A percentile compares a stretch with the other conserved stretches of the same genome.
These are phyloP conservation scores for Irpex sp. DNA, from an alignment of 1,284 basidiomycete genomes.

Conservation along the genomic window DNA sequence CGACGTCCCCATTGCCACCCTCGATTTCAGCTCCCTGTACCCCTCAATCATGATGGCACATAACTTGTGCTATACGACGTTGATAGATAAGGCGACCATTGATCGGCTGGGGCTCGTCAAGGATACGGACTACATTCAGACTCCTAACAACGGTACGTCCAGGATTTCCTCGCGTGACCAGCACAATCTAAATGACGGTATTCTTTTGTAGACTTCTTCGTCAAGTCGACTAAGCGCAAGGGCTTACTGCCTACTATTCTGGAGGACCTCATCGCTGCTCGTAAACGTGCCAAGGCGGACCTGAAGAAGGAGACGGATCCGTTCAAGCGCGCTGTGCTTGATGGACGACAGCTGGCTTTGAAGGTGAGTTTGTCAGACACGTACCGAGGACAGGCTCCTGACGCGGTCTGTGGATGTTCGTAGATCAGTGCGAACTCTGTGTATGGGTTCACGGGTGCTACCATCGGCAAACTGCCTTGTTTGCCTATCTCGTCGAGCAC, in stretches of 20 bases:
- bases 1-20: constrained; percentile 90
- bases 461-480: constrained; percentile 92
- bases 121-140: constrained; percentile 86
- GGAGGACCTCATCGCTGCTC: constrained; percentile 87
- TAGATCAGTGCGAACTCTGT: constrained; percentile 97
- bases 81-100: constrained; percentile 76
- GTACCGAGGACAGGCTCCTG: neutral
- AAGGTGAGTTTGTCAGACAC: constrained; percentile 54
- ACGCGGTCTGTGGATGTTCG: neutral
- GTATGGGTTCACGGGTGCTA: constrained; percentile 96
- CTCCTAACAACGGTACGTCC: constrained; percentile 84
- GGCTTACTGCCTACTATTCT: constrained; percentile 89
- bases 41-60: constrained; percentile 99
- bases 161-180: no score
- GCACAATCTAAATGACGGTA: no score
- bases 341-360: constrained; percentile 90
- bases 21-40: constrained; percentile 96
- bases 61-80: constrained; percentile 93
- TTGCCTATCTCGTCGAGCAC: constrained; percentile 90
- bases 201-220: constrained; percentile 72
- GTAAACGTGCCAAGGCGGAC: constrained; percentile 91
- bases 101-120: constrained; percentile 75
- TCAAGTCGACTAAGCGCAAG: constrained; percentile 69
- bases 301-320: constrained; percentile 94
- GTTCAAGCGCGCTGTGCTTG: constrained; percentile 91